A percentile compares a stretch with the other conserved stretches of the same genome.
These are phyloP conservation scores for Mortierella sp. DNA, from an alignment of 371 early-diverging fungal species.

Conservation along the genomic window DNA sequence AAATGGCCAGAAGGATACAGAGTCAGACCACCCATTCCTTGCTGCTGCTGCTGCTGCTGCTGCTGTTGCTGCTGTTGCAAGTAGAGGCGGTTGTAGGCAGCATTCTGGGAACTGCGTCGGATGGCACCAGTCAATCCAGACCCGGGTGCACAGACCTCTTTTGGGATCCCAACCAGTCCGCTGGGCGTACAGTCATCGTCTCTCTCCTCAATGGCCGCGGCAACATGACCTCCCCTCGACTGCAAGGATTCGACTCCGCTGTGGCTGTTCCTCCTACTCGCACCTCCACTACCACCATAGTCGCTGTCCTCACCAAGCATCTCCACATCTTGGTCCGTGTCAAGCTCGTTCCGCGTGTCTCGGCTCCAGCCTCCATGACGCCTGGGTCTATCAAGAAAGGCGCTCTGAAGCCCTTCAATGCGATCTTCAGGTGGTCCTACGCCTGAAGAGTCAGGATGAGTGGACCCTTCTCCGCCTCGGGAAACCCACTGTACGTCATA, in stretches of 20 bases:
- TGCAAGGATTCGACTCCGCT: not conserved
- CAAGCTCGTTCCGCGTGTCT: not conserved
- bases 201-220: not conserved
- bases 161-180: constrained; percentile 34
- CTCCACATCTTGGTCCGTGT: not conserved
- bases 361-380: not conserved
- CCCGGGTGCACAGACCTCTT: constrained; percentile 5
- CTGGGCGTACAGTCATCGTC: constrained; percentile 31
- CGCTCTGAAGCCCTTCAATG: not conserved
- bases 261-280: not conserved
- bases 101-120: not conserved
- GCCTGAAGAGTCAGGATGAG: constrained; percentile 7
- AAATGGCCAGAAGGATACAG: not conserved
- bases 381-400: not conserved
- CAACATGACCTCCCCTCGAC: not conserved
- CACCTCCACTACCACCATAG: not conserved
- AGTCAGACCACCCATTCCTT: not conserved
- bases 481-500: not conserved
- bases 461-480: not conserved
- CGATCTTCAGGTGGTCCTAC: not conserved
- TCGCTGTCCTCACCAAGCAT: not conserved
- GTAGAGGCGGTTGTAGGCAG: not conserved
- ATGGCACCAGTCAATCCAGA: not conserved
- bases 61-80: constrained; percentile 11
- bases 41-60: too few species aligned